phyloP scores from a whole-genome alignment of 2,329 filamentous ascomycete genomes.

The Cordyceps cicadae region DNA sequence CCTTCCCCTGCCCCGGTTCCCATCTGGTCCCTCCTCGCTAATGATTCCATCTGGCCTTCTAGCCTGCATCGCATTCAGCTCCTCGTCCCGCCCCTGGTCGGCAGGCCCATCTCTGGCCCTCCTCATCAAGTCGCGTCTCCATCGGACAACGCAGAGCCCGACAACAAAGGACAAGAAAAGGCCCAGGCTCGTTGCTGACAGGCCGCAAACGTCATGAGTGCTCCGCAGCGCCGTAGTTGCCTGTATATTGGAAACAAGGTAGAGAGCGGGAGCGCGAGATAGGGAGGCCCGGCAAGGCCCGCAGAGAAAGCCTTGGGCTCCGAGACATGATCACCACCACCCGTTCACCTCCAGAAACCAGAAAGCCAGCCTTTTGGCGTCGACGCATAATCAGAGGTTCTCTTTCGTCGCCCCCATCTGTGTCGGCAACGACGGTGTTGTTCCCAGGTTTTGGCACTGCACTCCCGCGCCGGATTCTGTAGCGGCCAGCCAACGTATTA shows the following conservation, averaged over 20 bases:
- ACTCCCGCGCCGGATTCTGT: neutral
- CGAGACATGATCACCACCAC: neutral
- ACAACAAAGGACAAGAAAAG: neutral
- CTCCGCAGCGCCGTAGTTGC: neutral
- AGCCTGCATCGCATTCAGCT: neutral
- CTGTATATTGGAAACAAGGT: neutral
- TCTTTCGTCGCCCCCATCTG: neutral
- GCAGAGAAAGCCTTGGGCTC: neutral
- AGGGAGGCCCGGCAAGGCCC: neutral
- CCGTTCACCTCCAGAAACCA: neutral
- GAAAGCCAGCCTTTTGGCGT: neutral
- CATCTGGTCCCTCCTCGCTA: neutral
- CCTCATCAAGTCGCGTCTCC: neutral
- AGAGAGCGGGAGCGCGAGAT: neutral
- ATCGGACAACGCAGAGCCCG: neutral
- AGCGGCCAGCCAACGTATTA: neutral
- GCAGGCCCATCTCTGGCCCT: neutral
- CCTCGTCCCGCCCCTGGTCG: neutral
- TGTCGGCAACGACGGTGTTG: neutral
- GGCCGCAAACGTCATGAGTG: neutral
- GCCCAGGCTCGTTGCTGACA: neutral
- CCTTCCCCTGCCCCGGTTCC: neutral
- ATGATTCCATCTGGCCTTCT: neutral
- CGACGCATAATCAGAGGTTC: neutral
- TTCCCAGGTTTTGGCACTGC: neutral